Evolutionary conservation across 2,329 filamentous ascomycete species (phyloP), one percentile per base, ranked within the genome.

Genomic region (Fusarium brevicatenulatum): DNA sequence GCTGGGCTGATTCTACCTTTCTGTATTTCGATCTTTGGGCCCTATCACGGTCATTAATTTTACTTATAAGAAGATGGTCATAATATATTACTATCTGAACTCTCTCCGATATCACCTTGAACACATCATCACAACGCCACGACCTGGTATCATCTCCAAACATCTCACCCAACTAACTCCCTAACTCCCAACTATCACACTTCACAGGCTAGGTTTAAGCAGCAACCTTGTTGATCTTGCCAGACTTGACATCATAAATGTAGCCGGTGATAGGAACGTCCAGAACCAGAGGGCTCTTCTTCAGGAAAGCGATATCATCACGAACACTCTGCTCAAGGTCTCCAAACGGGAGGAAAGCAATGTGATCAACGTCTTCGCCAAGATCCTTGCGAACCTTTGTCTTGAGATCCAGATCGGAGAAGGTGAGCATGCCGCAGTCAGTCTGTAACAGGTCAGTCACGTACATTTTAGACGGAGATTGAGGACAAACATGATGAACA

Each of bases 241-340:
- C 93, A 2, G 88, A 93, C 83, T 93, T 89, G 46, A 95, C 91
- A 75, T 95, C 90, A 81, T 95, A 95, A 8, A 95, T 82, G 88
- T 92, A 95, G 1, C 93, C 93, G 12, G 88, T 92, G 53, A 95
- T 85, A 0, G 82, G 82, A 6, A 93, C 86, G n/a, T 90, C 85
- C 32, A 91, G 84, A 11, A 95, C 86, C 19, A 92, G 83, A 62
- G 87, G 86, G 53, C 85, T 88, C 63, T 80, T 84, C 81, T 87
- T 89, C 74, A 96, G 77, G 74, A 89, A 89, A 54, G 82, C 82
- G 1, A 96, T 86, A 80, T 95, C 93, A 34, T 91, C 86, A 63
- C 82, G 84, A 0, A 95, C 90, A 15, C 90, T 91, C 72, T 87
- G 80, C 64, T 92, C 88, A 49, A 94, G 74, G 49, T 92, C 86